Base-by-base conservation (phyloP, 2,329 filamentous ascomycete species). In the Trichophyton schoenleinii region DNA sequence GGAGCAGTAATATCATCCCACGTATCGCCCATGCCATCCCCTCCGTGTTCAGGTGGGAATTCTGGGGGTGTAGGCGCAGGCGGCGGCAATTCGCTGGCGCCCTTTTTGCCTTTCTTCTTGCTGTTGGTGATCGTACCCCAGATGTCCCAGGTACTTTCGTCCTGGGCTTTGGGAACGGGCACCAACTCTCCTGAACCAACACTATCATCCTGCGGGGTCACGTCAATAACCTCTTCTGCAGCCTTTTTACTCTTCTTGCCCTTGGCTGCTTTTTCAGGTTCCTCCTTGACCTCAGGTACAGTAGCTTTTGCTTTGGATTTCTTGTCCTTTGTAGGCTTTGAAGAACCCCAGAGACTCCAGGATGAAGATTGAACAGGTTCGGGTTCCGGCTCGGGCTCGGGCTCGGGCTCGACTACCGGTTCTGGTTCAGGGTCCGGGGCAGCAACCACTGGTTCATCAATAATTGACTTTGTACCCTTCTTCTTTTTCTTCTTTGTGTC, bases 71-170 rank as follows among this genome's bases (percentile, higher is more conserved):
- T 78, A 2, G 78, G 78, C 22, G 75, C 78, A 18, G 76, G 77
- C 41, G 78, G 78, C 36, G 78, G 78, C 58, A 75, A 75, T 36
- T 76, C 75, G 60, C 72, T 69, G 57, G 74, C 64, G 58, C 71
- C 69, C 64, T 74, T 80, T 60, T 68, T 72, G 68, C 79, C 83
- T 65, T 78, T 79, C 66, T 73, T 73, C 66, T 80, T 81, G 67
- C 81, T 83, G 25, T 74, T 72, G 49, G 76, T 77, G 3, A 69
- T 66, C 6, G 68, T 52, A 1, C 66, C 72, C 74, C 73, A 77
- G 38, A 72, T 67, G 58, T 63, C 63, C 68, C 66, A 69, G n/a
- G 66, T 60, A 58, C 68, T 68, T 53, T 70, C 66, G 3, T 55
- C 52, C 52, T 34, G 28, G 25, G 28, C 15, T 31, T 55, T 55